Conservation (phyloP, 345 rosid genomes). For the Geranium rotundifolium region DNA sequence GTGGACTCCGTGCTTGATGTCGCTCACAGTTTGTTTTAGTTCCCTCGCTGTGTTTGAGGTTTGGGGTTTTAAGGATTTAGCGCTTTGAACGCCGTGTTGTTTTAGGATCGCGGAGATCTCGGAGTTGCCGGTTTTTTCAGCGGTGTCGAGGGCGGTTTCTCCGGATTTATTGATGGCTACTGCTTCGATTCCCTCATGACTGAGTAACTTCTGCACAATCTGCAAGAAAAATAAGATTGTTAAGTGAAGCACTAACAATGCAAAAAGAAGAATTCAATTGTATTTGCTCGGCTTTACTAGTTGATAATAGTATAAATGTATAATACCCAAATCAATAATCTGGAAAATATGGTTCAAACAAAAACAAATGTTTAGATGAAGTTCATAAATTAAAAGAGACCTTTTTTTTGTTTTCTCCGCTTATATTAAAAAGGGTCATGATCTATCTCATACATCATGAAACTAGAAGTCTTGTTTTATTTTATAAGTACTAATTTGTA, state of each 20-base stretch:
- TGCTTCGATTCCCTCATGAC: slow-evolving; percentile 35
- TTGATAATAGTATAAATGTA: not conserved
- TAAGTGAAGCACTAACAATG: too few species aligned
- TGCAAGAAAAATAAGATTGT: slow-evolving; percentile 23
- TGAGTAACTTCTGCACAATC: slow-evolving; percentile 44
- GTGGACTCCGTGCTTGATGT: slow-evolving; percentile 78
- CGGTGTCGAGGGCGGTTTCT: slow-evolving; percentile 65
- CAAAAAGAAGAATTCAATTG: not conserved
- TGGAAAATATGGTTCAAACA: too few species aligned
- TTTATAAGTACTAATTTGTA: too few species aligned
- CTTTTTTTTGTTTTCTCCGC: too few species aligned
- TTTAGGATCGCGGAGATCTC: slow-evolving; percentile 39
- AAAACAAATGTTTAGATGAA: too few species aligned
- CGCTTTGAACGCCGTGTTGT: slow-evolving; percentile 40
- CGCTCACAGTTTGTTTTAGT: slow-evolving; percentile 78
- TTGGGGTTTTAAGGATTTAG: slow-evolving; percentile 41
- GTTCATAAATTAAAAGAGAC: too few species aligned
- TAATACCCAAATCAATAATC: too few species aligned
- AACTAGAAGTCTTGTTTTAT: too few species aligned
- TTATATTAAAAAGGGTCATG: too few species aligned
- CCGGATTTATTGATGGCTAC: slow-evolving; percentile 43
- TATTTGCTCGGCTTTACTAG: not conserved
- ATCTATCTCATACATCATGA: too few species aligned
- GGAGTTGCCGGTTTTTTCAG: slow-evolving; percentile 45
- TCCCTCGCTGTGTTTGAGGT: slow-evolving; percentile 33